phyloP scores from a whole-genome alignment of 2,329 filamentous ascomycete species.

The Aspergillus costaricaensis region DNA sequence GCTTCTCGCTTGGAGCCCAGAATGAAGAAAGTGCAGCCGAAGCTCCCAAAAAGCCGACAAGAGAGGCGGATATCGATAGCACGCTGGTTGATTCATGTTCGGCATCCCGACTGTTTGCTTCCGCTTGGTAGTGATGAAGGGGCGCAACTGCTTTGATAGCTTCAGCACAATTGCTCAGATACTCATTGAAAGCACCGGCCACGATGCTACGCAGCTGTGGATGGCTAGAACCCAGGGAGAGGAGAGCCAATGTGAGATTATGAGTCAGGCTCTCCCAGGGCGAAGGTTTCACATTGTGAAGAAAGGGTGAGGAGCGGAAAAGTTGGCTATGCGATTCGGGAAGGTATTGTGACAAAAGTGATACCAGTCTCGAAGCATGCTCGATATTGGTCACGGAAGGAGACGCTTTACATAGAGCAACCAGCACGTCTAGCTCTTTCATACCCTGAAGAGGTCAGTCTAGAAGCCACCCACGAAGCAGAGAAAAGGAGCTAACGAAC shows the following conservation, averaged over 20 bases:
- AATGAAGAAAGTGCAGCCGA: conserved; percentile 76
- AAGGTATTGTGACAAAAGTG: conserved; percentile 79
- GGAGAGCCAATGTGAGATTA: conserved; percentile 75
- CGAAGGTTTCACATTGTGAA: conserved; percentile 79
- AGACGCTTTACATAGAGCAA: conserved; percentile 89
- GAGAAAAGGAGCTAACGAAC: conserved; percentile 24
- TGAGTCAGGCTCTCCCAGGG: conserved; percentile 83
- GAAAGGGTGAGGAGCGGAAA: conserved; percentile 77
- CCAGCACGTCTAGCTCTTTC: conserved; percentile 85
- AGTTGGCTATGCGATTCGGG: conserved; percentile 79
- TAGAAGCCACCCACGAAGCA: background rate
- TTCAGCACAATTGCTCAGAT: conserved; percentile 69
- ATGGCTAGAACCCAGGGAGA: conserved; percentile 77
- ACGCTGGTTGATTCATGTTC: conserved; percentile 66
- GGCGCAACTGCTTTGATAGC: conserved; percentile 60
- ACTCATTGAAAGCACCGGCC: conserved; percentile 67
- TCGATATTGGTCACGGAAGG: conserved; percentile 69
- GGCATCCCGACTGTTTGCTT: conserved; percentile 37
- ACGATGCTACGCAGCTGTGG: conserved; percentile 67
- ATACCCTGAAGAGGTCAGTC: conserved; percentile 62
- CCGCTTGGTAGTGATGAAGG: conserved; percentile 60
- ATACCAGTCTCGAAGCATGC: conserved; percentile 75
- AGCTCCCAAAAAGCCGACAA: conserved; percentile 89
- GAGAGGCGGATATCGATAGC: conserved; percentile 75
- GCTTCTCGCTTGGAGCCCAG: conserved; percentile 74